Evolutionary conservation across 169 alveolate species (phyloP), one percentile per base, ranked within the genome.

Genomic region (Cryptosporidium andersoni): DNA sequence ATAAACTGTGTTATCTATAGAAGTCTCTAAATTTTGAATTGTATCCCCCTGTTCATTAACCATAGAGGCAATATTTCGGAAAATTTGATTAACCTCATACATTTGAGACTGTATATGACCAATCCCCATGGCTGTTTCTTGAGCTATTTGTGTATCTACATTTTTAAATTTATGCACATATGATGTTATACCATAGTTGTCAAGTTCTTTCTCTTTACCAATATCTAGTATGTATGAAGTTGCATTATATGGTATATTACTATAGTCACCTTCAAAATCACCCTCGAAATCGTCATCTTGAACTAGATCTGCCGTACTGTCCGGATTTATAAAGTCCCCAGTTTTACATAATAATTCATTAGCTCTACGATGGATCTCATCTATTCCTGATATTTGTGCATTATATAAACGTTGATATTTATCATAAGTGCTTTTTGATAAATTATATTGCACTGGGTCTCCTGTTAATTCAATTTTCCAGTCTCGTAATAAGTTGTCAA

Each of bases 41-140:
- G 81, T 66, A 16, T 66, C 81, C 12, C 81, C 81, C 36, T 66
- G 81, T 52, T 66, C 81, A 36, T 66, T 66, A 11, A 66, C 81
- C 53, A 66, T 66, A 43, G 81, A 66, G 6, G 81, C 81, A 14
- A 66, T 34, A 45, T 66, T 66, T 37, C 47, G 37, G 3, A 66
- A 66, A 7, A 66, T 66, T 53, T 66, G 81, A n/a, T 51, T 66
- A 0, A 65, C 81, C 48, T 66, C 81, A 7, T 66, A 36, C 81
- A 66, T 66, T 51, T 66, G 81, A 6, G 81, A 66, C 7, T 66
- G 81, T 34, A 66, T 66, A 6, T 66, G 64, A 1, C 65, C 65
- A 16, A 66, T 2, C 14, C 65, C 65, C 6, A 66, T 9, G 2
- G 81, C 81, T 39, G 81, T 66, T 51, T 66, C 81, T 37, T 51